Conservation (phyloP, 768 basidiomycete species). For the Neoboletus subvelutipes region DNA sequence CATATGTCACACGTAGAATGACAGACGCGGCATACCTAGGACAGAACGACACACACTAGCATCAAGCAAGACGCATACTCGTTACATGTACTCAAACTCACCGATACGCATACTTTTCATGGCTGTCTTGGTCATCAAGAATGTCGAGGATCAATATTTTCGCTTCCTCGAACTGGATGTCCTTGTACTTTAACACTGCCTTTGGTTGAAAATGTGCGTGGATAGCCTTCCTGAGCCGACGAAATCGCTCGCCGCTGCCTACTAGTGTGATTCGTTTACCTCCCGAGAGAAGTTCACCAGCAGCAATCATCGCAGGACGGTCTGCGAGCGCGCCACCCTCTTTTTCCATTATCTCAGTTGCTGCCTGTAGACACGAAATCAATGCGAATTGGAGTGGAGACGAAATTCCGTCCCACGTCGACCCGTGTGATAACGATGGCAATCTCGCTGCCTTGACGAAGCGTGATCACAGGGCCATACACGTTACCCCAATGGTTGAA, state of each 20-base stretch:
- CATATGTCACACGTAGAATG: slow-evolving; percentile 29
- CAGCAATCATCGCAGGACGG: slow-evolving; percentile 51
- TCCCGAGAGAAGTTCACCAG: slow-evolving; percentile 52
- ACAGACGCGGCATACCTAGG: slow-evolving; percentile 29
- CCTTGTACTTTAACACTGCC: too few relatives aligned
- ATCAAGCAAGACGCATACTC: neutral
- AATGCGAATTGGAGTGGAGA: too few relatives aligned
- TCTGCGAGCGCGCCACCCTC: slow-evolving; percentile 53
- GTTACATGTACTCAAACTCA: slow-evolving; percentile 37
- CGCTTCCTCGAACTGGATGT: too few relatives aligned
- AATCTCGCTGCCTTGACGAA: too few relatives aligned
- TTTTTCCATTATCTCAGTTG: slow-evolving; percentile 61
- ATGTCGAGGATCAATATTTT: too few relatives aligned
- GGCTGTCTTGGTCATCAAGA: slow-evolving; percentile 31
- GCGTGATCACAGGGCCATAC: too few relatives aligned
- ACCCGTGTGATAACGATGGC: too few relatives aligned
- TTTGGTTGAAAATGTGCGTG: slow-evolving; percentile 55
- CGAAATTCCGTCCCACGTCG: too few relatives aligned
- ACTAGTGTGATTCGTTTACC: slow-evolving; percentile 52
- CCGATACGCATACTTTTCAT: slow-evolving; percentile 47
- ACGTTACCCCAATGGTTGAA: too few relatives aligned
- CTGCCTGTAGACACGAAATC: slow-evolving; percentile 37
- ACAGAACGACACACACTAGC: slow-evolving; percentile 3
- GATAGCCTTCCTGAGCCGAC: slow-evolving; percentile 53
- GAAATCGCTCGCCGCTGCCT: too few relatives aligned